These are phyloP conservation scores for Hypericum perforatum DNA, from an alignment of 345 rosid species.

Conservation along the genomic window DNA sequence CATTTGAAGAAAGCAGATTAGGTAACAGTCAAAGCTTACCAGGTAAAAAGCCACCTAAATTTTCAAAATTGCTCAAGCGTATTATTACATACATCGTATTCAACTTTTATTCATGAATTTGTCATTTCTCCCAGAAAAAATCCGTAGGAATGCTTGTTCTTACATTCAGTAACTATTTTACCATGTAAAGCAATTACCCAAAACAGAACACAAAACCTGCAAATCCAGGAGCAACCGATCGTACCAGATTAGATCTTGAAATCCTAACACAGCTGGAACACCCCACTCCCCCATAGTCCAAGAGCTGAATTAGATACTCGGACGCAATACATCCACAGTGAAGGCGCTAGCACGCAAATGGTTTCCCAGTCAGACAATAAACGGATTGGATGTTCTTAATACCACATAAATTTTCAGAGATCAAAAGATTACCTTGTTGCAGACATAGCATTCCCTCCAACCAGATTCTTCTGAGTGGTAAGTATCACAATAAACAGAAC, in stretches of 20 bases:
- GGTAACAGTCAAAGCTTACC: no score
- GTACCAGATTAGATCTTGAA: conserved; percentile 35
- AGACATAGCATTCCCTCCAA: conserved; percentile 75
- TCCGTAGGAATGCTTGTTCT: no score
- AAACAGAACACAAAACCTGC: conserved; percentile 2
- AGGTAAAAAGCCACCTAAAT: no score
- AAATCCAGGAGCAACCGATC: conserved; percentile 16
- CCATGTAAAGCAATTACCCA: not conserved
- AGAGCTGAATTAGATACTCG: conserved; percentile 34
- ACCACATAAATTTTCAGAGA: not conserved
- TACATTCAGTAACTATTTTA: conserved; percentile 4
- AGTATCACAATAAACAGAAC: conserved; percentile 47
- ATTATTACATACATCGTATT: no score
- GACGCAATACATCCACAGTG: conserved; percentile 94
- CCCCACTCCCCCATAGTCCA: conserved; percentile 81
- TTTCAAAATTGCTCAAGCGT: no score
- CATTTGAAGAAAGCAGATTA: no score
- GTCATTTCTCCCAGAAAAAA: no score
- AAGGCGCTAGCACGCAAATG: conserved; percentile 43
- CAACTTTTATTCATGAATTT: no score
- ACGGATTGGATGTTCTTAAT: not conserved
- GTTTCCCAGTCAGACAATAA: conserved; percentile 3
- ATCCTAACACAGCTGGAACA: conserved; percentile 46
- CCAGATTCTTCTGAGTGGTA: conserved; percentile 74
- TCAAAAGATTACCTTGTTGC: conserved; percentile 43